A percentile compares a stretch with the other conserved stretches of the same genome.
Conservation (phyloP, 129 eudicot species). For the Arctium minus region DNA sequence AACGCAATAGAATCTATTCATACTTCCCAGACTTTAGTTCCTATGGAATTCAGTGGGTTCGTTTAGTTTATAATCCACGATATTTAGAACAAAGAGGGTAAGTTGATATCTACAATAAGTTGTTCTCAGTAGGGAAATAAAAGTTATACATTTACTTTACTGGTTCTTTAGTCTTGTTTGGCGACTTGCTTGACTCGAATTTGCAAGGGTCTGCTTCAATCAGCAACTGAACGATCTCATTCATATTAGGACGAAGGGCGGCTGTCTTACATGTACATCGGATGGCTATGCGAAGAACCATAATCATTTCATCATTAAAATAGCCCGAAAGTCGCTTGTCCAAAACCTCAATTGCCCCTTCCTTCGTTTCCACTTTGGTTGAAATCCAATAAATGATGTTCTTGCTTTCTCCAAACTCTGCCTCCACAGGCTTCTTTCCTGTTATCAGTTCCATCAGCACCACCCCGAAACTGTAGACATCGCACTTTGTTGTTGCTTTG, state of each 20-base stretch:
- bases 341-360: constrained; percentile 68
- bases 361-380: constrained; percentile 74
- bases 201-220: constrained; percentile 81
- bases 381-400: constrained; percentile 85
- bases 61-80: neutral
- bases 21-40: neutral
- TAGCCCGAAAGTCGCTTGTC: constrained; percentile 56
- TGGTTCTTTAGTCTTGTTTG: constrained; percentile 54
- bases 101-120: constrained; percentile 25
- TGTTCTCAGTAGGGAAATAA: constrained; percentile 12
- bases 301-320: constrained; percentile 63
- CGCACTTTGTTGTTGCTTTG: constrained; percentile 89
- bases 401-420: constrained; percentile 91
- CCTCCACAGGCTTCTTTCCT: constrained; percentile 88
- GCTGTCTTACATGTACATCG: constrained; percentile 65
- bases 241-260: constrained; percentile 73
- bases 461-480: constrained; percentile 91
- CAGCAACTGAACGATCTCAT: constrained; percentile 71
- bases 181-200: constrained; percentile 53
- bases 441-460: constrained; percentile 85
- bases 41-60: neutral
- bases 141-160: constrained; percentile 25
- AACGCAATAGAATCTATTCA: constrained; percentile 21
- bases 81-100: constrained; percentile 17
- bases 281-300: constrained; percentile 74